These are phyloP conservation scores for Dioscorea alata DNA, from an alignment of 106 monocot species.

Conservation along the genomic window DNA sequence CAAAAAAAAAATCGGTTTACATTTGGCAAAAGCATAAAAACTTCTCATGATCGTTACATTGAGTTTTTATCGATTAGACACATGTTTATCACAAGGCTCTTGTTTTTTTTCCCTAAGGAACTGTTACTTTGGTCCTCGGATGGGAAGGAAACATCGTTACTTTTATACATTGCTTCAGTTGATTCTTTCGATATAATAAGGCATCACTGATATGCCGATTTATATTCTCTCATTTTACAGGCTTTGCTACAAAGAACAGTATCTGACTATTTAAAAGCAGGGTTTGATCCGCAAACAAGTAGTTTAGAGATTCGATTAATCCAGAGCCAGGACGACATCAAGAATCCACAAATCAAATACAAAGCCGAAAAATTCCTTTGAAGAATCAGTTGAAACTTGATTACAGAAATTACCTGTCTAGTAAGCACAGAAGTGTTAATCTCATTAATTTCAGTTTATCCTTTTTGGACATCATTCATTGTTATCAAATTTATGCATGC, in stretches of 20 bases:
- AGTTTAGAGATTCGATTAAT: slow-evolving; percentile 87
- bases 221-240: slow-evolving; percentile 18
- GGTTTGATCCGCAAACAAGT: slow-evolving; percentile 59
- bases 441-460: not conserved
- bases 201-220: not conserved
- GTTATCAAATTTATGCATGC: not conserved
- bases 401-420: not conserved
- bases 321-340: slow-evolving; percentile 92
- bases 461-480: not conserved
- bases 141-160: too few species aligned
- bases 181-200: too few species aligned
- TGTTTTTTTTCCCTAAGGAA: too few species aligned
- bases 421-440: not conserved
- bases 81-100: too few species aligned
- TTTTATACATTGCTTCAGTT: too few species aligned
- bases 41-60: too few species aligned
- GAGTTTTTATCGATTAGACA: too few species aligned
- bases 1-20: too few species aligned
- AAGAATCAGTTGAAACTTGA: not conserved
- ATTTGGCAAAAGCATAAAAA: too few species aligned
- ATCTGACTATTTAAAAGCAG: slow-evolving; percentile 58
- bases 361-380: slow-evolving; percentile 64
- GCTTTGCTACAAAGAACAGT: slow-evolving; percentile 76
- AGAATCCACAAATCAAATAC: slow-evolving; percentile 55
- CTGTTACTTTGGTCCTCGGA: too few species aligned